Base-by-base conservation (phyloP, 495 filamentous ascomycete species). In the Poronia punctata region DNA sequence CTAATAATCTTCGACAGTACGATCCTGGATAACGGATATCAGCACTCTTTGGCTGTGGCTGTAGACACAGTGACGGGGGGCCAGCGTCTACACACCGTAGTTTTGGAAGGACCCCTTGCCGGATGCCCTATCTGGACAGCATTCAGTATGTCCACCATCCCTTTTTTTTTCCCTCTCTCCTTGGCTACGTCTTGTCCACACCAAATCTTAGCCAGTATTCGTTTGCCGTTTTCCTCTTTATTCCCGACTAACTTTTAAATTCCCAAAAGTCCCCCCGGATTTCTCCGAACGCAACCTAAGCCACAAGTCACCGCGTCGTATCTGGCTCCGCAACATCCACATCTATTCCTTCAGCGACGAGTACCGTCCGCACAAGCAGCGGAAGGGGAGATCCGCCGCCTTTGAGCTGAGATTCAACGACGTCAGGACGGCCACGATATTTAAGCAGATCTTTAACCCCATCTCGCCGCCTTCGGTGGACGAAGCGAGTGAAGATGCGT, bases 121-220 rank as follows among this genome's bases (percentile, higher is more conserved):
- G 62, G 58, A 22, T 74, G 71, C 38, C 84, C 84, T 0, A 75
- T 86, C 15, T 88, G 84, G 84, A 86, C 80, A 4, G 82, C 83
- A 1, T 88, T 86, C 49, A 57, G 73, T 77, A 62, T 29, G 24
- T 31, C 11, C 26, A n/a, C 16, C 6, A 18, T 7, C 19, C 21
- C 6, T 27, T 2, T 20, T 8, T 5, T 12, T 0, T 9, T 26
- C 3, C 5, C 20, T 7, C 8, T 24, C 2, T n/a, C 16, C n/a
- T 24, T 22, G n/a, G n/a, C n/a, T n/a, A n/a, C n/a, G n/a, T n/a
- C n/a, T n/a, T n/a, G n/a, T n/a, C n/a, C n/a, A n/a, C n/a, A n/a
- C n/a, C n/a, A n/a, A n/a, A n/a, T n/a, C n/a, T n/a, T n/a, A n/a
- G n/a, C n/a, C n/a, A n/a, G n/a, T n/a, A 7, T 24, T 2, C 17